Percentiles rank a stretch among this genome's conserved stretches.
Evolutionary conservation across 257 asterid species (phyloP).

Genomic region (Paraleonurus japonicus): DNA sequence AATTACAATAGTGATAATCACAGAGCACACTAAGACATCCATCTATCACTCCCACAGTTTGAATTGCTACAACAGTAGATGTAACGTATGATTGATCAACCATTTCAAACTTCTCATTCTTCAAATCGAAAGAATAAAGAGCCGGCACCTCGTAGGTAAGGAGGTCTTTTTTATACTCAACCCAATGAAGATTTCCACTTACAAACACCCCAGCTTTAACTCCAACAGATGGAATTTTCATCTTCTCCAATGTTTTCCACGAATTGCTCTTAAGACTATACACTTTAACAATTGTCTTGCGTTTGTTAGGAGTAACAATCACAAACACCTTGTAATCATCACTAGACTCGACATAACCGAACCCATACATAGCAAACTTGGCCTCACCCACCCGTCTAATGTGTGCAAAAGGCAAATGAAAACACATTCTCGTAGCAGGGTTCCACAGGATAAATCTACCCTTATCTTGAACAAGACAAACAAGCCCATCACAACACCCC

Average conservation of each 20-base stretch:
- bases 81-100: constrained; percentile 21
- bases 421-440: constrained; percentile 26
- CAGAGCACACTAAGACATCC: not conserved
- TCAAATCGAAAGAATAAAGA: constrained; percentile 37
- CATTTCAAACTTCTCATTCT: constrained; percentile 27
- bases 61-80: not conserved
- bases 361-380: constrained; percentile 22
- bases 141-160: not conserved
- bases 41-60: constrained; percentile 29
- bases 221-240: not conserved
- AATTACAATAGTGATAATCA: not conserved
- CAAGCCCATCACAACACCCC: constrained; percentile 44
- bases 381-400: too few species aligned
- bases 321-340: constrained; percentile 42
- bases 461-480: constrained; percentile 27
- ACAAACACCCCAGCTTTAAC: constrained; percentile 22
- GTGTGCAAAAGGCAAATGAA: constrained; percentile 24
- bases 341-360: constrained; percentile 32
- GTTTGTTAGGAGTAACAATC: constrained; percentile 8
- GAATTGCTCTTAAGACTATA: constrained; percentile 39
- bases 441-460: constrained; percentile 32
- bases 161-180: too few species aligned
- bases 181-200: constrained; percentile 54
- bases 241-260: constrained; percentile 31
- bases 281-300: constrained; percentile 22